Base-by-base conservation (phyloP, 257 asterid genomes). In the Jasminum sambac region DNA sequence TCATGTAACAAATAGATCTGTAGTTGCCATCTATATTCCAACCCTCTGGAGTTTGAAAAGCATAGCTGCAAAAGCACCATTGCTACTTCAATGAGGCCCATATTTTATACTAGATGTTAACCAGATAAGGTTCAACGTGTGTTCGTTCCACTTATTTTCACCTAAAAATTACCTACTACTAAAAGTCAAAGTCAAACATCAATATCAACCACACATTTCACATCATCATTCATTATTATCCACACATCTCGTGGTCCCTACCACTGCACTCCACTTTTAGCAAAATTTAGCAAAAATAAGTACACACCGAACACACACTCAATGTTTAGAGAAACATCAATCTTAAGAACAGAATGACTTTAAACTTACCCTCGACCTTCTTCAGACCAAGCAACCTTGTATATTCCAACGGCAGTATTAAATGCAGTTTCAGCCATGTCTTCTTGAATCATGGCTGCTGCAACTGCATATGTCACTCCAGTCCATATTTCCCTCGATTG, bases 401-500 rank as follows among this genome's bases (percentile, higher is more conserved):
- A 69, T 71, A 90, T 77, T 48, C 99, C 99, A 52, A 75, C 83
- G 0, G 99, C 99, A 64, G 98, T 91, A 69, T 82, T 84, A 67
- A 95, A 95, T 63, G 95, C 99, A 10, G 84, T 88, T 10, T 95
- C 98, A 11, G 71, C 66, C 96, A 91, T 83, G 59, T 78, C 80
- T 81, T 88, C 96, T 42, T 91, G 96, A 78, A 95, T 88, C 99
- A 95, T 95, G 68, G 83, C 85, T 66, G 99, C 99, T 6, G 97
- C 96, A 73, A 95, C 87, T 73, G 95, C 95, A 73, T 95, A 95
- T 6, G 99, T 95, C 62, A 89, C 81, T 64, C 99, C 99, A 60
- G 85, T 78, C 99, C 99, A 95, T 69, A 95, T 83, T 82, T 95
- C 99, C 82, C 97, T 89, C 0, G 99, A 91, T 77, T 95, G 99